Conservation (phyloP, 352 stramenopile species). For the Saprolegnia parasitica region DNA sequence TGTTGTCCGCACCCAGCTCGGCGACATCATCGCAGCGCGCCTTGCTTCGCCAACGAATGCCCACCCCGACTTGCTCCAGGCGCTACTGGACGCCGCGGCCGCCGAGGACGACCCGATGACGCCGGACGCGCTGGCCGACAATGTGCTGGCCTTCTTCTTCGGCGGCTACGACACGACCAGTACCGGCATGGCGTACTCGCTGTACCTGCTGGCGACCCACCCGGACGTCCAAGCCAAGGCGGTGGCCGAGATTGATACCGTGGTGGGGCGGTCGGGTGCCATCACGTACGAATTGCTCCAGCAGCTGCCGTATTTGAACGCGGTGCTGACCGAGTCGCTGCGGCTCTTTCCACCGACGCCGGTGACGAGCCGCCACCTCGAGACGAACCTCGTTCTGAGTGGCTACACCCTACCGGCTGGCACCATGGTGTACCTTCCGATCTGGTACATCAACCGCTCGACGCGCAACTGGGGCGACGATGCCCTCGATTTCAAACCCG, state of each 20-base stretch:
- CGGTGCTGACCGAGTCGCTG: conserved; percentile 61
- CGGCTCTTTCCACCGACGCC: conserved; percentile 66
- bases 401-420: conserved; percentile 31
- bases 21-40: not conserved
- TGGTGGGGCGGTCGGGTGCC: not conserved
- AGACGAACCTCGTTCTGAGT: conserved; percentile 37
- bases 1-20: not conserved
- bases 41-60: not conserved
- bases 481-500: conserved; percentile 49
- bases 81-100: conserved; percentile 13
- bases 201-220: conserved; percentile 67
- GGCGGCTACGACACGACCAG: conserved; percentile 76
- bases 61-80: conserved; percentile 29
- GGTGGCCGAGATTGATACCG: conserved; percentile 39
- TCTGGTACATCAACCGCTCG: conserved; percentile 67
- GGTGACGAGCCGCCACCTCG: conserved; percentile 54
- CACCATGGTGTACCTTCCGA: conserved; percentile 52
- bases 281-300: conserved; percentile 56
- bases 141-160: conserved; percentile 77
- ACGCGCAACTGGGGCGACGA: conserved; percentile 48
- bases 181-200: conserved; percentile 66
- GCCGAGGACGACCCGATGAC: conserved; percentile 30
- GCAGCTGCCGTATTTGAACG: conserved; percentile 55
- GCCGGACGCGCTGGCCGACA: conserved; percentile 45
- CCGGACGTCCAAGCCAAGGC: conserved; percentile 56